These are phyloP conservation scores for Elsinoe perseae DNA, from an alignment of 2,329 filamentous ascomycete species.

Conservation along the genomic window DNA sequence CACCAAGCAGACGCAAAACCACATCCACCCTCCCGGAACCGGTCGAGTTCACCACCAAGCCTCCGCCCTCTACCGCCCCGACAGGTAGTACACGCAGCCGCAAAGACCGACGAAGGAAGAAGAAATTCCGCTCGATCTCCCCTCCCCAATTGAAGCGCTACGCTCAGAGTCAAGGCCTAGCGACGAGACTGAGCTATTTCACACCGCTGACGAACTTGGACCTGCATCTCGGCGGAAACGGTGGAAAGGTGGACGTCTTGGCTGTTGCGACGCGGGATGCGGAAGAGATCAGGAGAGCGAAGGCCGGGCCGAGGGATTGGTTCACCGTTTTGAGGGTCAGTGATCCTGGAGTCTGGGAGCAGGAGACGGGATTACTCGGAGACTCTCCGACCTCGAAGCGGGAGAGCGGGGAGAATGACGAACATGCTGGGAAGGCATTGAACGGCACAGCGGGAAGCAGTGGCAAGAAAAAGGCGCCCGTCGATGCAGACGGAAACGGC, in stretches of 20 bases:
- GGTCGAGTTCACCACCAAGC: not conserved
- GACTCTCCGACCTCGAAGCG: no score
- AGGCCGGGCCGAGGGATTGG: conserved; percentile 38
- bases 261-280: conserved; percentile 35
- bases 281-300: conserved; percentile 31
- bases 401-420: not conserved
- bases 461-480: not conserved
- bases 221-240: conserved; percentile 34
- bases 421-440: not conserved
- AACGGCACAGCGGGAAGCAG: not conserved
- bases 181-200: conserved; percentile 40
- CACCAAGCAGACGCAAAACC: conserved; percentile 10
- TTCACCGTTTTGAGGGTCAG: conserved; percentile 36
- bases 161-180: conserved; percentile 27
- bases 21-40: not conserved
- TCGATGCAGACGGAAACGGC: not conserved
- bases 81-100: not conserved
- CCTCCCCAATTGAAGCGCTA: conserved; percentile 11
- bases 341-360: conserved; percentile 30
- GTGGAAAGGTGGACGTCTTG: conserved; percentile 36
- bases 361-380: not conserved
- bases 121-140: conserved; percentile 13
- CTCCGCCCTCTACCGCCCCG: not conserved
- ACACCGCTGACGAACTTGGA: conserved; percentile 35
- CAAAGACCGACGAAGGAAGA: not conserved